A percentile compares a stretch with the other conserved stretches of the same genome.
These are phyloP conservation scores for Rhododendron vialii DNA, from an alignment of 148 eudicot genomes.

Conservation along the genomic window DNA sequence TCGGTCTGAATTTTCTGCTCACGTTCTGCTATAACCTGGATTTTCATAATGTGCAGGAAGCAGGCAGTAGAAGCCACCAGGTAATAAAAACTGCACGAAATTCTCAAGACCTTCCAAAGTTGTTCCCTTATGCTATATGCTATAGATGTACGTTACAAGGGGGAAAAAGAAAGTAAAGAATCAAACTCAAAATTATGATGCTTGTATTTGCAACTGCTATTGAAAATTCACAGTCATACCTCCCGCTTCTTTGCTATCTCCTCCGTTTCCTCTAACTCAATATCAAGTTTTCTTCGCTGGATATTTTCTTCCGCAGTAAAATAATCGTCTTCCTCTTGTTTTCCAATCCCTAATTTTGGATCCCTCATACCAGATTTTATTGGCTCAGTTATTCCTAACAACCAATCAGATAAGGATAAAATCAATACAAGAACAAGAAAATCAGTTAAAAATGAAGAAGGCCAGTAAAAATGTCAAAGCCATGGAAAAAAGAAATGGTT, in stretches of 20 bases:
- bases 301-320: constrained; percentile 91
- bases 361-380: constrained; percentile 90
- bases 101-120: constrained; percentile 95
- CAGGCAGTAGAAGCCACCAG: constrained; percentile 99
- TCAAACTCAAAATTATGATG: constrained; percentile 42
- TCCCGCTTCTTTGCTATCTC: constrained; percentile 87
- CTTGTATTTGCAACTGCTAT: constrained; percentile 4
- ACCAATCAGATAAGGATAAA: background rate
- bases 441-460: background rate
- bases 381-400: constrained; percentile 78
- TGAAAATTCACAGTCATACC: constrained; percentile 49
- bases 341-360: constrained; percentile 80
- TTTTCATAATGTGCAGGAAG: constrained; percentile 97
- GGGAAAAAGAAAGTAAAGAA: constrained; percentile 41
- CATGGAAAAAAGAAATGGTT: background rate
- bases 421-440: constrained; percentile 3
- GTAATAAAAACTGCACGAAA: constrained; percentile 99
- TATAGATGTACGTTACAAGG: constrained; percentile 66
- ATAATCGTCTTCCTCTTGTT: constrained; percentile 94
- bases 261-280: constrained; percentile 84
- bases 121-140: constrained; percentile 80
- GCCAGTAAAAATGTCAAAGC: background rate
- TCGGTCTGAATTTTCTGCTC: constrained; percentile 94
- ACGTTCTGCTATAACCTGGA: constrained; percentile 99
- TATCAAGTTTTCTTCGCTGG: constrained; percentile 80